Evolutionary conservation across 352 stramenopile species (phyloP).

Genomic region (Thraustochytrium striatum): DNA sequence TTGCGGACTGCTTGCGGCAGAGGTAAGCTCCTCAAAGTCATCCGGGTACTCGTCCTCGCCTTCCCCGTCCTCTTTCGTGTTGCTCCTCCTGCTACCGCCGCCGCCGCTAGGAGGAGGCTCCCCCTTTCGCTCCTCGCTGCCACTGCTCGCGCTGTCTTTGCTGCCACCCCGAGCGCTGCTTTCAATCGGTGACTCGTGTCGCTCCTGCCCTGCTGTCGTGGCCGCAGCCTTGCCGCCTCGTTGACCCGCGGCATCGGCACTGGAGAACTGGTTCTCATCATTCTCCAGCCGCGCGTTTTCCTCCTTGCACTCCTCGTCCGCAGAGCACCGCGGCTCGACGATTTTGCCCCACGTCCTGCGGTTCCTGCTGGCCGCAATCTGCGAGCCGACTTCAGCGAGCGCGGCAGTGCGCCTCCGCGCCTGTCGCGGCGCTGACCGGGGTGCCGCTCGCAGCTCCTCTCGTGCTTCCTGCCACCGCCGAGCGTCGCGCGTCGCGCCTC

Average conservation of each 20-base stretch:
- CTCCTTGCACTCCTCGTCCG: background rate
- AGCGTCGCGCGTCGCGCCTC: too few relatives aligned
- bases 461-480: too few relatives aligned
- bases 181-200: background rate
- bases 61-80: background rate
- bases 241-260: background rate
- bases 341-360: background rate
- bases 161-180: too few relatives aligned
- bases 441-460: too few relatives aligned
- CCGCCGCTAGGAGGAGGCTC: too few relatives aligned
- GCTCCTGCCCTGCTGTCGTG: background rate
- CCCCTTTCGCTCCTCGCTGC: too few relatives aligned
- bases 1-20: too few relatives aligned
- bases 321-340: slow-evolving; percentile 5
- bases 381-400: background rate
- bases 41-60: slow-evolving; percentile 10
- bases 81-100: background rate
- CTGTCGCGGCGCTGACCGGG: too few relatives aligned
- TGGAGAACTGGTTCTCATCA: background rate
- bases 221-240: background rate
- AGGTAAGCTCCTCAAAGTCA: slow-evolving; percentile 30
- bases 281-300: background rate
- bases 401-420: background rate
- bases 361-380: background rate
- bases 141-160: too few relatives aligned